These are phyloP conservation scores for Tetracentron sinense DNA, from an alignment of 164 flowering plant genomes.

Conservation along the genomic window DNA sequence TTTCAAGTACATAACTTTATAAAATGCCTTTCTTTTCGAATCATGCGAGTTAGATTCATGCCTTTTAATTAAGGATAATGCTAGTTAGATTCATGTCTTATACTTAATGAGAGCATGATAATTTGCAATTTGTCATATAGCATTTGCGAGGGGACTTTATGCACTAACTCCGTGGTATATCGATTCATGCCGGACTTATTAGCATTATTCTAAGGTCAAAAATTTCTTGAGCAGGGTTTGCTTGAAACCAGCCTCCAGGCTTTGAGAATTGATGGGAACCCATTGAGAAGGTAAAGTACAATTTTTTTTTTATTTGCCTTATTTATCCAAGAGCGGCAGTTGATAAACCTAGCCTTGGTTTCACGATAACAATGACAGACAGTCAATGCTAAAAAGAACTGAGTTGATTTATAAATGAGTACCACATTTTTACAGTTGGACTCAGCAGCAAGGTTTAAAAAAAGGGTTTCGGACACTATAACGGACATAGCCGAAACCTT, in stretches of 20 bases:
- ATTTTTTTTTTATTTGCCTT: background rate
- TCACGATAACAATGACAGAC: background rate
- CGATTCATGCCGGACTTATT: background rate
- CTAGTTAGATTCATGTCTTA: too few species aligned
- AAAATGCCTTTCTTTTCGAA: too few species aligned
- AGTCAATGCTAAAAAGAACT: background rate
- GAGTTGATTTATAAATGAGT: background rate
- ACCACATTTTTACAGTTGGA: background rate
- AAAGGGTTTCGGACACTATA: too few species aligned
- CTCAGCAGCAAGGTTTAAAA: too few species aligned
- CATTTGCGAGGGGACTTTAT: background rate
- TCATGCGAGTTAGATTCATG: too few species aligned
- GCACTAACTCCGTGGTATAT: background rate
- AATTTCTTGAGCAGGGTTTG: slow-evolving; percentile 64
- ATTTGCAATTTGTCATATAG: too few species aligned
- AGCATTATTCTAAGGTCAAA: background rate
- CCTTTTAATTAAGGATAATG: too few species aligned
- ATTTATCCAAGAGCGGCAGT: too few species aligned
- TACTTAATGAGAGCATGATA: too few species aligned
- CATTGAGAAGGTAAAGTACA: slow-evolving; percentile 68
- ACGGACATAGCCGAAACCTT: too few species aligned
- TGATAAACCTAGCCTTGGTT: background rate
- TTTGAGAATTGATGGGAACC: slow-evolving; percentile 87
- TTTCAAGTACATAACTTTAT: too few species aligned
- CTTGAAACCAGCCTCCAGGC: slow-evolving; percentile 81